Evolutionary conservation across 116 monocot species (phyloP), one percentile per base, ranked within the genome.

Genomic region (Posidonia oceanica): DNA sequence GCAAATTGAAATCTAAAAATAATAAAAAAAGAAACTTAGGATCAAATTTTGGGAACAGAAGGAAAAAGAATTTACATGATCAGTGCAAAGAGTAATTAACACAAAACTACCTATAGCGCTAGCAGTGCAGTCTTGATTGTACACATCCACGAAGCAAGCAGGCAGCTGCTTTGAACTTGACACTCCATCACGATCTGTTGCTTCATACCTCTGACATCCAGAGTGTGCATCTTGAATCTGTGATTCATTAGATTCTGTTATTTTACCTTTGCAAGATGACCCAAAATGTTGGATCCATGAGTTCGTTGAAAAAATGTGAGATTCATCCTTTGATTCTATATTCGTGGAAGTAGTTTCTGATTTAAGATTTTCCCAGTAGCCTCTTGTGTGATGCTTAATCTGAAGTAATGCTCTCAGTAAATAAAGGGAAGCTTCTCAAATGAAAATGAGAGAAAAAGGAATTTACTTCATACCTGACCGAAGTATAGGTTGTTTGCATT

Each of bases 211-310:
- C 60, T 10, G 11, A 61, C 23, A 41, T 20, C 23, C 51, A 58
- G 62, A 70, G 21, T 63, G 16, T 39, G 21, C 23, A 51, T 16
- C 51, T 64, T 55, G 41, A 60, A 38, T 7, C 62, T 61, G 8
- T 3, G 39, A 52, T 36, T 12, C 48, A 48, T 12, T 48, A 48
- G 48, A 48, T 60, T 70, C 53, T 39, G 20, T 2, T 4, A 0
- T 64, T 57, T 69, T 75, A 12, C 64, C 16, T 54, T 5, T 68
- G 56, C 70, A 59, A 76, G 69, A 56, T 65, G 84, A 53, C 56
- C 48, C 69, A 51, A 91, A 84, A 77, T 81, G 84, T 66, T 69
- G 82, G 39, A 87, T 73, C 87, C 87, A 87, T 36, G 79, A 80
- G 72, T 83, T 81, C 59, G 36, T 64, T 61, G 77, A 71, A 61